Percentiles rank a stretch among this genome's conserved stretches.
Conservation (phyloP, 768 basidiomycete species). For the Suillus plorans region DNA sequence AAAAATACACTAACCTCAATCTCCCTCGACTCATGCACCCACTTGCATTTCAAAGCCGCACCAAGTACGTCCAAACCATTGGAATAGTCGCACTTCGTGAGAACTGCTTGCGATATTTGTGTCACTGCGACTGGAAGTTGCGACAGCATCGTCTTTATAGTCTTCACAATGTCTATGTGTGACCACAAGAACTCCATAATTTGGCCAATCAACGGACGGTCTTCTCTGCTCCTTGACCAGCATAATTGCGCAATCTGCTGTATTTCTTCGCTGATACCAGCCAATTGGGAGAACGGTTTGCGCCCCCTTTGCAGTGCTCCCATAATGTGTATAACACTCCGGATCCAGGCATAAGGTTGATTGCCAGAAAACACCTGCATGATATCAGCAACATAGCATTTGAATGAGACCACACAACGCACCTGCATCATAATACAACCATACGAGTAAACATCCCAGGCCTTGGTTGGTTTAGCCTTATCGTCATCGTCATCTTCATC, state of each 20-base stretch:
- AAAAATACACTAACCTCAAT: neutral
- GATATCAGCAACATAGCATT: neutral
- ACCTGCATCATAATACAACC: neutral
- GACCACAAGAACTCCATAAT: neutral
- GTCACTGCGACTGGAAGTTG: neutral
- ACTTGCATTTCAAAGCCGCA: neutral
- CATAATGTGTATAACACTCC: rapidly evolving
- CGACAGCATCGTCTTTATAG: neutral
- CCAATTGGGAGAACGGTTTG: neutral
- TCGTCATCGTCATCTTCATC: neutral
- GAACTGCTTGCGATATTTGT: neutral
- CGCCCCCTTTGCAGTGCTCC: neutral
- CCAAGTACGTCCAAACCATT: neutral
- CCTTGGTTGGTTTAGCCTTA: neutral
- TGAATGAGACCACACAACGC: neutral
- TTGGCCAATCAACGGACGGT: neutral
- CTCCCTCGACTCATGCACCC: neutral
- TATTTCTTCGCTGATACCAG: neutral
- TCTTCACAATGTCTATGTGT: neutral
- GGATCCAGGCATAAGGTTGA: neutral
- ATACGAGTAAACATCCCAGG: neutral
- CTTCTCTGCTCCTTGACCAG: rapidly evolving
- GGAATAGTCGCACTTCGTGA: neutral
- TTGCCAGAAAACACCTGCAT: neutral
- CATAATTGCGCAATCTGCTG: neutral